These are phyloP conservation scores for Suhomyces prunicola DNA, from an alignment of 805 yeast species.

Conservation along the genomic window DNA sequence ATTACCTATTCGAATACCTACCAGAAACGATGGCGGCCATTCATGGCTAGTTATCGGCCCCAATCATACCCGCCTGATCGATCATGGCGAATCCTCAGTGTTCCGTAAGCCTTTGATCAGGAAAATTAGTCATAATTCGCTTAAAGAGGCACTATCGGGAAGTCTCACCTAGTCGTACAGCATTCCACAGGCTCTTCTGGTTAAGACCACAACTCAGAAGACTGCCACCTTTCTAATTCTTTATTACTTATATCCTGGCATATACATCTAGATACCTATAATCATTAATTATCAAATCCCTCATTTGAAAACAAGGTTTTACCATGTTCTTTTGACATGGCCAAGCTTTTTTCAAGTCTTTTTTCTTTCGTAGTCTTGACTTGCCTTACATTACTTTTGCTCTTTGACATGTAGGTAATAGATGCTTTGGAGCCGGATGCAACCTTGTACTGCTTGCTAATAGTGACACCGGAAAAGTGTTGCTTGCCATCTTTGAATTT, in stretches of 20 bases:
- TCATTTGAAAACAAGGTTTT: constrained; percentile 17
- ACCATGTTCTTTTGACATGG: constrained; percentile 16
- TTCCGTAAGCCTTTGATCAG: constrained; percentile 34
- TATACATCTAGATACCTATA: not conserved
- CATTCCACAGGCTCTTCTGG: not conserved
- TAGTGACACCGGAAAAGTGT: constrained; percentile 45
- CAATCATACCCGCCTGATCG: constrained; percentile 37
- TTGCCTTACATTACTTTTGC: constrained; percentile 20
- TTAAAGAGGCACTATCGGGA: constrained; percentile 42
- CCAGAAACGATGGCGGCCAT: constrained; percentile 32
- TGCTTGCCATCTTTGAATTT: constrained; percentile 39
- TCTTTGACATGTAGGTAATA: constrained; percentile 50
- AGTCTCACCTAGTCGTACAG: constrained; percentile 4
- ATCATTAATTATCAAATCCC: constrained; percentile 15
- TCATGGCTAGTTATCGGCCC: constrained; percentile 42
- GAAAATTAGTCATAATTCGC: constrained; percentile 45
- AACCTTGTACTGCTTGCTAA: constrained; percentile 51
- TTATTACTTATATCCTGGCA: not conserved
- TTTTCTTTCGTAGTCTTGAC: constrained; percentile 25
- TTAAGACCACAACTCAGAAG: not conserved
- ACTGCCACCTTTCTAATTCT: not conserved
- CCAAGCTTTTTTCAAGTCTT: constrained; percentile 24
- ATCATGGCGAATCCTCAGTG: constrained; percentile 43
- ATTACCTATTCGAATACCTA: constrained; percentile 23
- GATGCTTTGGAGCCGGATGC: constrained; percentile 58